phyloP scores from a whole-genome alignment of 2,329 filamentous ascomycete genomes.

The Apiospora pterosperma region DNA sequence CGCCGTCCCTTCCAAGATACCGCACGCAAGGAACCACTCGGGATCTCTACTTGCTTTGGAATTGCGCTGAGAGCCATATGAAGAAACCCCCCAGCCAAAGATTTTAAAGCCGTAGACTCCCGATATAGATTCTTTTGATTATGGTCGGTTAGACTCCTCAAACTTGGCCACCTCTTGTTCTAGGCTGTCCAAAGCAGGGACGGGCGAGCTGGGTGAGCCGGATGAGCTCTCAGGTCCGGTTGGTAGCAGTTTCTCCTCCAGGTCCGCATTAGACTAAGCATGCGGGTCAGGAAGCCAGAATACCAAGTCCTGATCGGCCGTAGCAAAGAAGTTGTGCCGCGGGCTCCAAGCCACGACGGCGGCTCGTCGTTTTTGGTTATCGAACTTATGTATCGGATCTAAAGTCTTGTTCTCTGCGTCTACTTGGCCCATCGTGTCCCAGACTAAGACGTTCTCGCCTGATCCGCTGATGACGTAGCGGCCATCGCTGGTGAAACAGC shows the following conservation, averaged over 20 bases:
- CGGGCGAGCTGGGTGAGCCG: background rate
- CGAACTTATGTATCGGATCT: conserved; percentile 60
- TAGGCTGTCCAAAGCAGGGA: too few species aligned
- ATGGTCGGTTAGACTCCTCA: too few species aligned
- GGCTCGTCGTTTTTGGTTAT: conserved; percentile 60
- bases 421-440: conserved; percentile 68
- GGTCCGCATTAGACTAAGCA: conserved; percentile 17
- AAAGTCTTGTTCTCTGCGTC: conserved; percentile 53
- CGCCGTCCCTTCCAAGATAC: too few species aligned
- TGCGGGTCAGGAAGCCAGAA: conserved; percentile 75
- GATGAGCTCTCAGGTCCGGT: too few species aligned
- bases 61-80: too few species aligned
- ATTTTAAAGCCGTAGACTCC: too few species aligned
- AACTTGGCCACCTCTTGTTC: too few species aligned
- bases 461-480: conserved; percentile 83
- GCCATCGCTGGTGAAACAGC: conserved; percentile 86
- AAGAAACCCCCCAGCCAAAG: too few species aligned
- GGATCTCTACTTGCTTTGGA: too few species aligned
- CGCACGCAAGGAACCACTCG: too few species aligned
- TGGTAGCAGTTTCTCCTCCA: background rate
- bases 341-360: conserved; percentile 86
- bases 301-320: conserved; percentile 78
- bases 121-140: too few species aligned
- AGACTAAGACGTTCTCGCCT: conserved; percentile 72
- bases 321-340: conserved; percentile 86